Evolutionary conservation across 176 grass and related monocot genomes (phyloP).

Genomic region (Areca catechu): DNA sequence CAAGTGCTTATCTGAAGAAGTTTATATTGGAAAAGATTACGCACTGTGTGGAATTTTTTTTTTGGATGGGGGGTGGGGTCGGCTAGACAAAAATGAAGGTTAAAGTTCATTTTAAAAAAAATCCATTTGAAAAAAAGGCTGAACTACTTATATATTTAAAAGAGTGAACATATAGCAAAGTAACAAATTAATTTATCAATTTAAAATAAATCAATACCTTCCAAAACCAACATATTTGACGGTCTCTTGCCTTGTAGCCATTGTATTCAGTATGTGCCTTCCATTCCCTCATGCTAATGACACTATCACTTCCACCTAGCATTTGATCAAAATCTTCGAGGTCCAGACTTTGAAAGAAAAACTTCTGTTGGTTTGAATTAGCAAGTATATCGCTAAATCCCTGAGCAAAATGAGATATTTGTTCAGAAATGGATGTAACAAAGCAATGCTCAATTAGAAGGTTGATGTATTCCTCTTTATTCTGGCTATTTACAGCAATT

Average conservation of each 20-base stretch:
- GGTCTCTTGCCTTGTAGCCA: constrained; percentile 87
- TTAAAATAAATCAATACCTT: constrained; percentile 35
- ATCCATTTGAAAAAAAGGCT: too few species aligned
- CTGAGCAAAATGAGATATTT: constrained; percentile 49
- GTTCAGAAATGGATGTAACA: constrained; percentile 71
- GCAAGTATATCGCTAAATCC: constrained; percentile 90
- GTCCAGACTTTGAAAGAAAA: constrained; percentile 78
- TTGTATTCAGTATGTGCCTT: constrained; percentile 87
- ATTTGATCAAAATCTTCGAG: constrained; percentile 80
- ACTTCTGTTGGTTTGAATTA: constrained; percentile 36
- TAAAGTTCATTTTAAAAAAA: too few species aligned
- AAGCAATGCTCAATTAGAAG: constrained; percentile 87
- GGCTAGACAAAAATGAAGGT: too few species aligned
- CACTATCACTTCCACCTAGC: constrained; percentile 57
- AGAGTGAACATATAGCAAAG: too few species aligned
- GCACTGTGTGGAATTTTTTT: too few species aligned
- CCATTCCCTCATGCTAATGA: constrained; percentile 78
- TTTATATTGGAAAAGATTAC: too few species aligned
- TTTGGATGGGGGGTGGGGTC: too few species aligned
- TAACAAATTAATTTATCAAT: too few species aligned
- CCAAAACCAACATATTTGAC: constrained; percentile 79
- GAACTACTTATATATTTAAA: too few species aligned
- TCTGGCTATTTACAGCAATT: constrained; percentile 68
- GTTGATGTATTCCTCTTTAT: constrained; percentile 65
- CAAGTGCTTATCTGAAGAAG: too few species aligned